A percentile compares a stretch with the other conserved stretches of the same genome.
Evolutionary conservation across 768 basidiomycete genomes (phyloP).

Genomic region (Rhodocollybia butyracea): DNA sequence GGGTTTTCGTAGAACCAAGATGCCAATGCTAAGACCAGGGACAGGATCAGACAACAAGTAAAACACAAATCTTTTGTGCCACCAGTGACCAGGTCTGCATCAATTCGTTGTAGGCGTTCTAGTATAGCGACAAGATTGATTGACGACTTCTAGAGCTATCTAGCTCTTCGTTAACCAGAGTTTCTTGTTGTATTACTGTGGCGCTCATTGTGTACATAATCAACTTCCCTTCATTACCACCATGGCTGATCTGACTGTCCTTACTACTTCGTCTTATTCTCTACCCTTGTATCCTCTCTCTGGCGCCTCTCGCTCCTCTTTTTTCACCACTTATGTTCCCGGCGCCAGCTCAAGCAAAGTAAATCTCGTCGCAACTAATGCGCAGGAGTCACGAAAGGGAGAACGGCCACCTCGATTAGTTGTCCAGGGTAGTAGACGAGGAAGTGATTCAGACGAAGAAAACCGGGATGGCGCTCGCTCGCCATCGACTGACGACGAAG

Average conservation of each 20-base stretch:
- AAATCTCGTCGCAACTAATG: background rate
- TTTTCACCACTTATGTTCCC: slow-evolving; percentile 11
- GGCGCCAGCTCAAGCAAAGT: slow-evolving; percentile 10
- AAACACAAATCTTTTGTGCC: too few relatives aligned
- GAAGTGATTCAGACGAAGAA: slow-evolving; percentile 14
- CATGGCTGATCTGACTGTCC: slow-evolving; percentile 52
- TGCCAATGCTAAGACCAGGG: too few relatives aligned
- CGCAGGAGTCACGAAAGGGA: background rate
- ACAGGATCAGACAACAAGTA: too few relatives aligned
- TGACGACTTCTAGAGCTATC: too few relatives aligned
- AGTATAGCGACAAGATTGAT: too few relatives aligned
- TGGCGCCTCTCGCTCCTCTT: slow-evolving; percentile 16
- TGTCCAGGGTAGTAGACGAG: background rate
- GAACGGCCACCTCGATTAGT: slow-evolving; percentile 1
- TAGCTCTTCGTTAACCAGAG: too few relatives aligned
- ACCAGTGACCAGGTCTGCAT: too few relatives aligned
- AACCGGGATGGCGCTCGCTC: slow-evolving; percentile 7
- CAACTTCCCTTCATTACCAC: background rate
- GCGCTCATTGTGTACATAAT: too few relatives aligned
- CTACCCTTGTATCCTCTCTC: slow-evolving; percentile 37
- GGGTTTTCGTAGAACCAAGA: too few relatives aligned
- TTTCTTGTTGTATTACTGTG: too few relatives aligned
- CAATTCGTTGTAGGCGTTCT: too few relatives aligned
- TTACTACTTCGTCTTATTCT: slow-evolving; percentile 35
- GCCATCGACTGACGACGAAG: background rate